Percentiles rank a stretch among this genome's conserved stretches.
phyloP scores from a whole-genome alignment of 176 grass and related monocot genomes.

The Eragrostis nindensis region DNA sequence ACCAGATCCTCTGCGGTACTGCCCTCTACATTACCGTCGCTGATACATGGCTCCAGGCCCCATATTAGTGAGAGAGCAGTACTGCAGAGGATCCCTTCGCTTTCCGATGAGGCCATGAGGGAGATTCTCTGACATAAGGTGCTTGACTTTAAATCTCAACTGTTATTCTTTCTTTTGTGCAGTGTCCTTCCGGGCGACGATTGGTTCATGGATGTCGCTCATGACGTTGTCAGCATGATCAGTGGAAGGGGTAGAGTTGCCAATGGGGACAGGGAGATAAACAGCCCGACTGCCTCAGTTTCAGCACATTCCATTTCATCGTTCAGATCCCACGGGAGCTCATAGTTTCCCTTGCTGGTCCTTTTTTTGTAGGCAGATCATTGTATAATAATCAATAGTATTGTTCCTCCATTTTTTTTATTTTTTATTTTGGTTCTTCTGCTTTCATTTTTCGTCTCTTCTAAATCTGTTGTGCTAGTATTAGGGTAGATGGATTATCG shows the following conservation, averaged over 20 bases:
- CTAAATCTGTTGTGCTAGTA: slow-evolving; percentile 40
- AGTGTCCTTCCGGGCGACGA: slow-evolving; percentile 78
- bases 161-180: slow-evolving; percentile 39
- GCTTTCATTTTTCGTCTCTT: slow-evolving; percentile 18
- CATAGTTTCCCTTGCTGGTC: slow-evolving; percentile 44
- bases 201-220: slow-evolving; percentile 88
- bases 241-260: slow-evolving; percentile 65
- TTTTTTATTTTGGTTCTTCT: neutral
- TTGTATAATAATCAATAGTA: slow-evolving; percentile 60
- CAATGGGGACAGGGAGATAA: slow-evolving; percentile 79
- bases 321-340: slow-evolving; percentile 69
- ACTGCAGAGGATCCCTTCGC: no score
- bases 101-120: neutral
- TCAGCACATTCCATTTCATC: slow-evolving; percentile 91
- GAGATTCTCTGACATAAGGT: neutral
- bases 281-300: slow-evolving; percentile 87
- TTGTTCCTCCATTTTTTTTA: slow-evolving; percentile 40
- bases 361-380: slow-evolving; percentile 54
- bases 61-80: no score
- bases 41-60: no score
- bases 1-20: no score
- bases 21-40: no score
- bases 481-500: slow-evolving; percentile 39
- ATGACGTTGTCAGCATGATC: slow-evolving; percentile 69
- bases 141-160: slow-evolving; percentile 13